These are phyloP conservation scores for Aspergillus floridensis DNA, from an alignment of 2,329 filamentous ascomycete species.

Conservation along the genomic window DNA sequence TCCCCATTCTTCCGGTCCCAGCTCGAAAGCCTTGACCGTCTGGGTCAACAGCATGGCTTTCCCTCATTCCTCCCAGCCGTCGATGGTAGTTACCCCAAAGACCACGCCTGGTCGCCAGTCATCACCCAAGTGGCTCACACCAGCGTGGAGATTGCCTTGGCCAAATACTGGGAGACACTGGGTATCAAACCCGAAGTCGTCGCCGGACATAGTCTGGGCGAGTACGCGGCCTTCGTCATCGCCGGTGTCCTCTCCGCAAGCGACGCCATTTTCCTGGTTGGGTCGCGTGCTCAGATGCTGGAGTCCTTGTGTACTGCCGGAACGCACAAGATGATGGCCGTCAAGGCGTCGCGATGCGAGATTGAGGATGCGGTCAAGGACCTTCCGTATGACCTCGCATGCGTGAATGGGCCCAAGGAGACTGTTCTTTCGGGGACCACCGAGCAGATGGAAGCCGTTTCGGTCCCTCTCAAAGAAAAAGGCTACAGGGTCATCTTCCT, in stretches of 20 bases:
- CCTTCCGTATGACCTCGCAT: conserved; percentile 55
- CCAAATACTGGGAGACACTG: conserved; percentile 28
- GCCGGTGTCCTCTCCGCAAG: conserved; percentile 33
- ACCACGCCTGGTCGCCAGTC: conserved; percentile 31
- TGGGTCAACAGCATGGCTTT: conserved; percentile 23
- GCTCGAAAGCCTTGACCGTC: conserved; percentile 26
- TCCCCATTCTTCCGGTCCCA: conserved; percentile 21
- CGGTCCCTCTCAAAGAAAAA: conserved; percentile 48
- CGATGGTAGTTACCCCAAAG: conserved; percentile 14
- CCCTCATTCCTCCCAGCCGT: conserved; percentile 24
- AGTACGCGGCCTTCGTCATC: conserved; percentile 36
- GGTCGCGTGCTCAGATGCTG: conserved; percentile 67
- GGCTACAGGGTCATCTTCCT: conserved; percentile 62
- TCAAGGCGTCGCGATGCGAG: conserved; percentile 41
- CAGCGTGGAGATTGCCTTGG: conserved; percentile 43
- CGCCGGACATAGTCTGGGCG: conserved; percentile 48
- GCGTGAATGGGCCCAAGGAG: conserved; percentile 72
- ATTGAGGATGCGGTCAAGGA: conserved; percentile 40
- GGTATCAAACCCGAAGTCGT: conserved; percentile 48
- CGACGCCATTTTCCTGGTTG: conserved; percentile 60
- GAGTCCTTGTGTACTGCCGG: conserved; percentile 63
- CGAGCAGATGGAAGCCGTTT: conserved; percentile 54
- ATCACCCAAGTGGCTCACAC: conserved; percentile 39
- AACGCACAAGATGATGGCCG: conserved; percentile 67
- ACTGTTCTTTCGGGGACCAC: conserved; percentile 66